A percentile compares a stretch with the other conserved stretches of the same genome.
These are phyloP conservation scores for Leptosphaerulina australis DNA, from an alignment of 2,329 filamentous ascomycete genomes.

Conservation along the genomic window DNA sequence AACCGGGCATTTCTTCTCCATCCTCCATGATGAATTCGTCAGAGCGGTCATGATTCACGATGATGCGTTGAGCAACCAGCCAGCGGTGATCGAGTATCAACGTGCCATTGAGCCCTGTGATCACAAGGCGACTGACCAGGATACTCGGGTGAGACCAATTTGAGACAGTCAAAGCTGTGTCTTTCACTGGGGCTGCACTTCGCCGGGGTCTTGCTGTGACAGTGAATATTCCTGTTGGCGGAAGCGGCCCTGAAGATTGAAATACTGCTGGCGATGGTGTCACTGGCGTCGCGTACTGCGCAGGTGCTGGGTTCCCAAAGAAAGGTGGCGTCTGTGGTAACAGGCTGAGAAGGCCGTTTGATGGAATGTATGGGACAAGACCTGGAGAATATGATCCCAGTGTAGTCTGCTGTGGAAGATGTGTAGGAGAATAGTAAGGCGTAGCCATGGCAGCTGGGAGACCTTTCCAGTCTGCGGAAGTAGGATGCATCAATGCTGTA, in stretches of 20 bases:
- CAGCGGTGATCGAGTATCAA: conserved; percentile 32
- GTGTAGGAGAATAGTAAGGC: neutral
- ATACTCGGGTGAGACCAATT: neutral
- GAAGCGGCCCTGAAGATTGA: conserved; percentile 1
- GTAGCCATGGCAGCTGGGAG: neutral
- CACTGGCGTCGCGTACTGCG: neutral
- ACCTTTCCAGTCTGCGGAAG: neutral
- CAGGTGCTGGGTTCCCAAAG: neutral
- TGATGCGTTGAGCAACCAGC: conserved; percentile 18
- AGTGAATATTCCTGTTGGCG: conserved; percentile 29
- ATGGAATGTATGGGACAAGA: neutral
- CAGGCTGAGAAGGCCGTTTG: neutral
- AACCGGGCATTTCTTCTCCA: neutral
- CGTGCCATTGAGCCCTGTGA: conserved; percentile 22
- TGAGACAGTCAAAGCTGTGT: neutral
- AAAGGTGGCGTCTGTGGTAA: neutral
- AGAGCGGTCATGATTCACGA: neutral
- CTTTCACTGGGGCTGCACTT: conserved; percentile 12
- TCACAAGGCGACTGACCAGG: conserved; percentile 23
- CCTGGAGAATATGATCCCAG: neutral
- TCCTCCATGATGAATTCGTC: too few relatives aligned
- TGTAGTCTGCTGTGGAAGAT: neutral
- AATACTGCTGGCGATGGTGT: neutral
- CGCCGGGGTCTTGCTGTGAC: conserved; percentile 24
- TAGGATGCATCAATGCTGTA: neutral